phyloP scores from a whole-genome alignment of 192 early-diverging fungal species.

The Coemansia sp. region DNA sequence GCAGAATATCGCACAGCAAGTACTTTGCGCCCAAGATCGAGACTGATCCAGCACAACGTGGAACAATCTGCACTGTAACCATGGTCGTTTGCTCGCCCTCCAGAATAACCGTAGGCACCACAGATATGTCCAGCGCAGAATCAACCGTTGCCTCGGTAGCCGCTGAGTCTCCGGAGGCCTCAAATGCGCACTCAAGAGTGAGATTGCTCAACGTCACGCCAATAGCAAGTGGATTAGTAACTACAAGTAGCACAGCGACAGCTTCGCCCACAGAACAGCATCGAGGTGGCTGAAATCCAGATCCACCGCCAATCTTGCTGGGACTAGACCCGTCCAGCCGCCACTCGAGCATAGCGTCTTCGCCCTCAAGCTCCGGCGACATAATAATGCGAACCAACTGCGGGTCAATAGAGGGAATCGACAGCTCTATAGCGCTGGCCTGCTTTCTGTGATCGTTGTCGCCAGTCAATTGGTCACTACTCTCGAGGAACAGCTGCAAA shows the following conservation, averaged over 20 bases:
- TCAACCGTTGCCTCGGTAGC: background rate
- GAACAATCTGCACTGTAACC: constrained; percentile 41
- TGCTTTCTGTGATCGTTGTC: background rate
- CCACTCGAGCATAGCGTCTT: constrained; percentile 43
- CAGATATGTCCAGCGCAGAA: constrained; percentile 24
- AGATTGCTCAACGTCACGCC: constrained; percentile 50
- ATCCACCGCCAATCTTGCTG: background rate
- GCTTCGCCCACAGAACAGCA: constrained; percentile 53
- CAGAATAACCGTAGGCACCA: constrained; percentile 34
- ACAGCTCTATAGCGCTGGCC: constrained; percentile 55
- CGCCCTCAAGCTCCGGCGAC: constrained; percentile 54
- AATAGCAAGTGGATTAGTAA: constrained; percentile 50
- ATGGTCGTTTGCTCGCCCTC: constrained; percentile 44
- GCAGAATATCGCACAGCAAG: constrained; percentile 77
- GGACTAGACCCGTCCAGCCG: constrained; percentile 29
- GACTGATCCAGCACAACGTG: constrained; percentile 63
- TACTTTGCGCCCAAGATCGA: constrained; percentile 77
- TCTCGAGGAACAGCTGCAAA: constrained; percentile 50
- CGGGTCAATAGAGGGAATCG: constrained; percentile 66
- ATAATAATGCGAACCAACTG: constrained; percentile 39
- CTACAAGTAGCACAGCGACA: constrained; percentile 47
- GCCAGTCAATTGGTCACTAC: constrained; percentile 17
- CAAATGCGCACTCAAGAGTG: constrained; percentile 47
- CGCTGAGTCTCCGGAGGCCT: constrained; percentile 6
- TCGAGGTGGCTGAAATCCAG: constrained; percentile 3